Conservation (phyloP, 2,329 filamentous ascomycete species). For the Colletotrichum truncatum region DNA sequence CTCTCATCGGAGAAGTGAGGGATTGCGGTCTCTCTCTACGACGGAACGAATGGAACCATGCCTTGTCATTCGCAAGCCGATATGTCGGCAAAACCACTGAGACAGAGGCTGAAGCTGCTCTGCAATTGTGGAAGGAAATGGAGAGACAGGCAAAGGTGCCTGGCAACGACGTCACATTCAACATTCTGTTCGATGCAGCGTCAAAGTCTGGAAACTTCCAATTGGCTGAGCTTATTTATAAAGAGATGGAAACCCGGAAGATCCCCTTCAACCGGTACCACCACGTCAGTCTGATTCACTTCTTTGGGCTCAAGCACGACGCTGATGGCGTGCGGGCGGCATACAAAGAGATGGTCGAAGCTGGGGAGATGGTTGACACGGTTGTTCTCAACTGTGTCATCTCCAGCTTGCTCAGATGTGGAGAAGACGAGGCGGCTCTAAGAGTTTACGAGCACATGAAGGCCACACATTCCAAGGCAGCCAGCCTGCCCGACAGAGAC, state of each 20-base stretch:
- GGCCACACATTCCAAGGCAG: conserved; percentile 54
- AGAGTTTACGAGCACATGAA: conserved; percentile 90
- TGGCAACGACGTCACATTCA: conserved; percentile 86
- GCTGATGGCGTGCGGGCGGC: conserved; percentile 77
- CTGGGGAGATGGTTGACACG: conserved; percentile 89
- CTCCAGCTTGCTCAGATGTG: conserved; percentile 77
- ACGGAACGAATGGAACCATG: conserved; percentile 81
- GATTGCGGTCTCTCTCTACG: conserved; percentile 75
- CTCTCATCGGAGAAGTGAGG: conserved; percentile 85
- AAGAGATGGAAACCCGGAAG: conserved; percentile 79
- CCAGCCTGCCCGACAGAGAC: conserved; percentile 52
- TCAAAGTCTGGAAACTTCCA: conserved; percentile 85
- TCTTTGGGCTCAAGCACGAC: conserved; percentile 79
- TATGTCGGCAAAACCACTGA: conserved; percentile 69
- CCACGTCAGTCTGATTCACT: conserved; percentile 84
- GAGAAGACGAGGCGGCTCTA: conserved; percentile 80
- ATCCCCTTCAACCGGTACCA: conserved; percentile 81
- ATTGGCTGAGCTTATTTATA: conserved; percentile 84
- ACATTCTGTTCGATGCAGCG: conserved; percentile 89
- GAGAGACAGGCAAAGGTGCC: conserved; percentile 73
- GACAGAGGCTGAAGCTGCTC: conserved; percentile 71
- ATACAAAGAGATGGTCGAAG: conserved; percentile 84
- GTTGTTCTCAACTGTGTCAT: conserved; percentile 89
- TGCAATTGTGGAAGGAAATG: conserved; percentile 91
- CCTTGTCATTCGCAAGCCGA: conserved; percentile 80